Evolutionary conservation across 1,284 basidiomycete genomes (phyloP).

Genomic region (Inonotus hispidus): DNA sequence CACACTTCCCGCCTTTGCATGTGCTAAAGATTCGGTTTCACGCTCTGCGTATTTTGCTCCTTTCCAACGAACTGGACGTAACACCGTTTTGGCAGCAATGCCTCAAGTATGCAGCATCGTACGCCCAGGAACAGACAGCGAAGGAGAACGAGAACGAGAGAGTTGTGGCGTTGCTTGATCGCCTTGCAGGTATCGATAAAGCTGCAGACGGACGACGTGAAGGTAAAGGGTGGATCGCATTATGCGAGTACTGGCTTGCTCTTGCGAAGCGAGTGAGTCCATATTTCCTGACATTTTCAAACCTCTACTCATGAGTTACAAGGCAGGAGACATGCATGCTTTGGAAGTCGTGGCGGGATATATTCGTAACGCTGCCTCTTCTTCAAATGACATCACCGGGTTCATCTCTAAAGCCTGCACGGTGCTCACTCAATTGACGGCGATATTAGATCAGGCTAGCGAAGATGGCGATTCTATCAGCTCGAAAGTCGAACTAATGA

Average conservation of each 20-base stretch:
- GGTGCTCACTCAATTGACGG: slow-evolving; percentile 2
- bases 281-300: not conserved
- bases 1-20: slow-evolving; percentile 24
- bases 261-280: slow-evolving; percentile 44
- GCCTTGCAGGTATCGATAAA: slow-evolving; percentile 37
- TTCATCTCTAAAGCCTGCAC: not conserved
- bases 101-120: slow-evolving; percentile 17
- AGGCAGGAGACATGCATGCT: slow-evolving; percentile 46
- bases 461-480: slow-evolving; percentile 20
- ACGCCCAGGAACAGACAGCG: slow-evolving; percentile 12
- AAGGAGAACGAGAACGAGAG: slow-evolving; percentile 14
- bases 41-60: slow-evolving; percentile 24
- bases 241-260: slow-evolving; percentile 60
- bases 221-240: slow-evolving; percentile 47
- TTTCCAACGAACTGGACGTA: slow-evolving; percentile 2
- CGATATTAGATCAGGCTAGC: slow-evolving; percentile 9
- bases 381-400: slow-evolving; percentile 9
- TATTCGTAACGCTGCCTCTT: slow-evolving; percentile 28
- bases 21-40: slow-evolving; percentile 46
- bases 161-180: slow-evolving; percentile 32
- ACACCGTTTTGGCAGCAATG: slow-evolving; percentile 20
- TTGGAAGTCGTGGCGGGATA: slow-evolving; percentile 45
- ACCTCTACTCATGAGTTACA: not conserved
- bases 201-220: slow-evolving; percentile 35
- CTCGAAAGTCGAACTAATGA: not conserved